These are phyloP conservation scores for Hypoxylon sp. DNA, from an alignment of 2,329 filamentous ascomycete genomes.

Conservation along the genomic window DNA sequence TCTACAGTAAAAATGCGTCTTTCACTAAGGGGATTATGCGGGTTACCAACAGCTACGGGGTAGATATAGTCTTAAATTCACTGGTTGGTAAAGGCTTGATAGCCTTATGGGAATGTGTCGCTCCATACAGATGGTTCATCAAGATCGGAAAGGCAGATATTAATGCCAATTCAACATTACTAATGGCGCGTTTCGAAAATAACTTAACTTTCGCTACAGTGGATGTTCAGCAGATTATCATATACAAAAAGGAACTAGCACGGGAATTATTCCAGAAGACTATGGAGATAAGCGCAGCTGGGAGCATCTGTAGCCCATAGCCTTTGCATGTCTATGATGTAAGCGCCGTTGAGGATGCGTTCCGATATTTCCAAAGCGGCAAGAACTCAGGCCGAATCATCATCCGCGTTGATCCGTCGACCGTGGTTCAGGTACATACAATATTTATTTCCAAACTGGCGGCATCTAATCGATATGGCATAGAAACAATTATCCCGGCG, in stretches of 20 bases:
- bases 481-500: too few species aligned
- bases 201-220: constrained; percentile 24
- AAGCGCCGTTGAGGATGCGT: not conserved
- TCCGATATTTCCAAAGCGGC: not conserved
- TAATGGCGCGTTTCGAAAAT: constrained; percentile 17
- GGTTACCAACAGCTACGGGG: constrained; percentile 29
- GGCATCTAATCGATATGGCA: too few species aligned
- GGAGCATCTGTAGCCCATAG: not conserved
- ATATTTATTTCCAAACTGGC: too few species aligned
- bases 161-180: constrained; percentile 3
- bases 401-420: too few species aligned
- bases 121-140: constrained; percentile 38
- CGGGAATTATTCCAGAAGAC: not conserved
- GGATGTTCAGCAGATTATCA: constrained; percentile 10
- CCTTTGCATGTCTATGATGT: not conserved
- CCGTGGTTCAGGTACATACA: too few species aligned
- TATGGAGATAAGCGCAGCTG: not conserved
- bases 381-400: not conserved
- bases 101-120: constrained; percentile 21
- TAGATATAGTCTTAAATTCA: constrained; percentile 41
- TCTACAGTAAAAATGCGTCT: constrained; percentile 29
- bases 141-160: constrained; percentile 55
- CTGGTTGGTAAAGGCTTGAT: constrained; percentile 8
- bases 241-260: not conserved
- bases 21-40: constrained; percentile 32